Base-by-base conservation (phyloP, 305 asterid species). In the Fraxinus nigra region DNA sequence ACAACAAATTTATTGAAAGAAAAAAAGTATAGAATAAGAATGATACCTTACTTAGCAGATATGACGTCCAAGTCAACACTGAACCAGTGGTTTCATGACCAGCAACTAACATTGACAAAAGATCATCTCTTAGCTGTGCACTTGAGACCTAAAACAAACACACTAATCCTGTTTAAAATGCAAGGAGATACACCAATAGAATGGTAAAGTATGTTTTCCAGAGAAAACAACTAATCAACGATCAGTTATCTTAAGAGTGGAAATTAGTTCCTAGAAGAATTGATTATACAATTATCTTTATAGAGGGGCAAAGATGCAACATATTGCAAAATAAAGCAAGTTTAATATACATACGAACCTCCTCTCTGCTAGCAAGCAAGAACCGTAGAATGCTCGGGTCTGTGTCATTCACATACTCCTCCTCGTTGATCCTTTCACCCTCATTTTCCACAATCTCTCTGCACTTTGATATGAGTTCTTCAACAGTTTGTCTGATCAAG, bases 31-130 rank as follows among this genome's bases (percentile, higher is more conserved):
- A 72, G 82, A 78, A 81, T 56, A 73, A 28, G 48, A 73, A 79
- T 1, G 32, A 26, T 89, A 94, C 99, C 99, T 94, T 95, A 87
- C 99, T 95, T 72, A 93, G 92, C 81, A 92, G 87, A 90, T 91
- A 94, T 0, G 93, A 83, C 0, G 97, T 92, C 98, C 99, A 95
- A 35, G 98, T 92, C 89, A 95, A 87, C 77, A 95, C 98, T 9
- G 98, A 95, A 81, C 98, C 97, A 80, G 97, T 94, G 84, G 99
- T 94, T 89, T 94, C 99, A 83, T 95, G 97, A 34, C 98, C 99
- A 78, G 97, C 98, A 85, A 95, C 99, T 82, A 95, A 85, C 99
- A 93, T 94, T n/a, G 98, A 95, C 85, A 94, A 86, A 87, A 95
- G 97, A 84, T 95, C 98, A 79, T 95, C 97, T 83, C 99, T 90